These are phyloP conservation scores for Albugo laibachii DNA, from an alignment of 352 stramenopile genomes.

Conservation along the genomic window DNA sequence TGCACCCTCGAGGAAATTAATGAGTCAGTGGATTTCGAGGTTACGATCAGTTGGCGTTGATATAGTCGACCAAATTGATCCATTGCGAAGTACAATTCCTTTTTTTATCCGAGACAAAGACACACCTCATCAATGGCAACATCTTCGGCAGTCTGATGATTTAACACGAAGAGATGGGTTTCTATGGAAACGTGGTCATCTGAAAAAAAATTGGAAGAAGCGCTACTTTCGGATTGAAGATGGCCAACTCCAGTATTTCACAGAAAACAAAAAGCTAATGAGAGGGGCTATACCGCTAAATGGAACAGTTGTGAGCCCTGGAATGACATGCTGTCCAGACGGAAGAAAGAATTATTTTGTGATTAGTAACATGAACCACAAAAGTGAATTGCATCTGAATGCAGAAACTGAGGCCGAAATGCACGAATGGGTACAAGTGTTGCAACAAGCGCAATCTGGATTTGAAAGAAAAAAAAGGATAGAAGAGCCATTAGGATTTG, in stretches of 20 bases:
- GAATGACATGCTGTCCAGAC: conserved; percentile 63
- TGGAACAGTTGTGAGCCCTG: conserved; percentile 59
- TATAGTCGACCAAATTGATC: conserved; percentile 49
- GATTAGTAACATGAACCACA: conserved; percentile 54
- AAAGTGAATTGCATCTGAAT: conserved; percentile 62
- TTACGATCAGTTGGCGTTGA: conserved; percentile 49
- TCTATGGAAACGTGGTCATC: conserved; percentile 56
- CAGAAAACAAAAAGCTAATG: conserved; percentile 47
- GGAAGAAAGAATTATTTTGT: conserved; percentile 75
- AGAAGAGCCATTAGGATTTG: conserved; percentile 35
- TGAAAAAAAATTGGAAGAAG: conserved; percentile 73
- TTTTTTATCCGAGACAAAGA: conserved; percentile 57
- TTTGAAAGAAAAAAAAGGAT: conserved; percentile 23
- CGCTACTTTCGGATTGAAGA: conserved; percentile 76
- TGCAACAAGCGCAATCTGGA: conserved; percentile 54
- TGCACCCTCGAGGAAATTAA: conserved; percentile 39
- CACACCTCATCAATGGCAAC: conserved; percentile 64
- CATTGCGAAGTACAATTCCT: conserved; percentile 60
- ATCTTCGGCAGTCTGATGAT: conserved; percentile 66
- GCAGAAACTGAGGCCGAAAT: conserved; percentile 66
- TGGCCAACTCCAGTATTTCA: conserved; percentile 65
- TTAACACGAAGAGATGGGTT: conserved; percentile 78
- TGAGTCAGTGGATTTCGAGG: conserved; percentile 69
- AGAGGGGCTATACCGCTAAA: conserved; percentile 58
- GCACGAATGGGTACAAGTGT: conserved; percentile 70